Base-by-base conservation (phyloP, 495 filamentous ascomycete species). In the Xylaria telfairii region DNA sequence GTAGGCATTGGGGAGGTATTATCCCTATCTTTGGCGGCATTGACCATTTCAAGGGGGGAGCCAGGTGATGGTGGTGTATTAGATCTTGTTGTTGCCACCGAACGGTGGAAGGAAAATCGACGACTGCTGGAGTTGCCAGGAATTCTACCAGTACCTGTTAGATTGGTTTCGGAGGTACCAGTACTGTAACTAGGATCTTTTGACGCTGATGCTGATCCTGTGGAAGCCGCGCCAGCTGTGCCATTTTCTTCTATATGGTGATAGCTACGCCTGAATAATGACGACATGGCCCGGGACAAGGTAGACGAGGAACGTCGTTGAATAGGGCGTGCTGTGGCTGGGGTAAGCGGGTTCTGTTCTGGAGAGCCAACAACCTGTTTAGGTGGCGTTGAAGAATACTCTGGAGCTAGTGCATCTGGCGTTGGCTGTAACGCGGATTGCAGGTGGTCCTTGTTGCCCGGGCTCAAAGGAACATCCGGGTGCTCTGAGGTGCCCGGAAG, bases 21-120 rank as follows among this genome's bases (percentile, higher is more conserved):
- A 0, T 79, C 73, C 57, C 76, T 72, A 12, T 77, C 74, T 63
- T 76, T 77, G 24, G 76, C 67, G 63, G 57, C 78, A 42, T 69
- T 34, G 74, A 73, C 72, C 74, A 75, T 80, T 65, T 82, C 82
- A 21, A 79, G 60, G 9, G 81, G 77, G 10, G 86, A 86, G 51
- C 76, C 77, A 15, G 84, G 86, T 30, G 86, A 87, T 4, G 86
- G 86, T 24, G 86, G 86, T 15, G 85, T 79, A 70, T 84, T 87
- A 28, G 86, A 87, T 71, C 83, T 79, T n/a, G 84, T 86, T 28
- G 84, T 85, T 65, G 74, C 71, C 68, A 76, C 78, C 41, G 84
- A 85, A 65, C 75, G 81, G 64, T 82, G 79, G 74, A 83, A 81
- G 2, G 84, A 87, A 78, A 82, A 85, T 34, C 83, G 81, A 37